phyloP scores from a whole-genome alignment of 176 grass and related monocot species.

The Cocos nucifera region DNA sequence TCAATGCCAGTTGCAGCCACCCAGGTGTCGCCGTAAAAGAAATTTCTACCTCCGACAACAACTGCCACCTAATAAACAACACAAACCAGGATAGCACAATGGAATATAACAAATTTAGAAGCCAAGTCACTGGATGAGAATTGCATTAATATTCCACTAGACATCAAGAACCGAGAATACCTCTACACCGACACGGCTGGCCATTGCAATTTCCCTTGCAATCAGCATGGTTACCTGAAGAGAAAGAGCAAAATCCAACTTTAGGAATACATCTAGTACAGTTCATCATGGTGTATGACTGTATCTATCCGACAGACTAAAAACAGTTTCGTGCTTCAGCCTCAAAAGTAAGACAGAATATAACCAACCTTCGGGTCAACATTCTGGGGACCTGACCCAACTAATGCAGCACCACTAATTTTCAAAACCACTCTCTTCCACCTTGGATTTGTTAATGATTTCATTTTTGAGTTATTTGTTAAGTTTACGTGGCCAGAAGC shows the following conservation, averaged over 20 bases:
- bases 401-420: constrained; percentile 55
- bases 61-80: constrained; percentile 53
- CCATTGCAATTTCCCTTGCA: constrained; percentile 84
- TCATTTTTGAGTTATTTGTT: constrained; percentile 23
- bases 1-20: constrained; percentile 69
- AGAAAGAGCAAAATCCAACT: constrained; percentile 11
- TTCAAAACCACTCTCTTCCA: constrained; percentile 95
- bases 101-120: constrained; percentile 11
- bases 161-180: constrained; percentile 17
- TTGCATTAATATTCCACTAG: too few relatives aligned
- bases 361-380: constrained; percentile 71
- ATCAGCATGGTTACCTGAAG: constrained; percentile 75
- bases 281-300: too few relatives aligned
- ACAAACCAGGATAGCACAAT: background rate
- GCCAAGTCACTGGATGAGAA: background rate
- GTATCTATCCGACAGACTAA: too few relatives aligned
- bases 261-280: too few relatives aligned
- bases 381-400: constrained; percentile 50
- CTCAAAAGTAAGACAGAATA: background rate
- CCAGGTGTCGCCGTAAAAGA: constrained; percentile 78
- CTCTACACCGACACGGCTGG: constrained; percentile 60
- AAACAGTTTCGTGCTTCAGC: too few relatives aligned
- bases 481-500: constrained; percentile 18
- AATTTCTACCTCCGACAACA: constrained; percentile 82
- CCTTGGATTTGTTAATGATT: constrained; percentile 36